phyloP scores from a whole-genome alignment of 1,139 yeast genomes.

The Candida tropicalis region DNA sequence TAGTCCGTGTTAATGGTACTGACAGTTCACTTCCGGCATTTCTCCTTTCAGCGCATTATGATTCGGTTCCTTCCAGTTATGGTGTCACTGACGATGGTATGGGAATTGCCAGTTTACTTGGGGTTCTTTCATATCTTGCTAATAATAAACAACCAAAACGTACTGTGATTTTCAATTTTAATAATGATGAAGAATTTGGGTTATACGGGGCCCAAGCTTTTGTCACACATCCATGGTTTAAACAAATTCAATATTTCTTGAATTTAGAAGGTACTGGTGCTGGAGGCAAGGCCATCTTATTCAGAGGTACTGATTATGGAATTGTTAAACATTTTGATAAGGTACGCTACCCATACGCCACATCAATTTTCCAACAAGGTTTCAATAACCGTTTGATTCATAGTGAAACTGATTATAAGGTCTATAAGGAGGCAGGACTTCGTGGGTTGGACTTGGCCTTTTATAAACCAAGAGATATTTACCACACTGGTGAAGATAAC shows the following conservation, averaged over 20 bases:
- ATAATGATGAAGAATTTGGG: constrained; percentile 91
- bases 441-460: constrained; percentile 78
- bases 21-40: constrained; percentile 62
- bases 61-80: constrained; percentile 83
- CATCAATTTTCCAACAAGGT: constrained; percentile 80
- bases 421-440: constrained; percentile 66
- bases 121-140: constrained; percentile 58
- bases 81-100: constrained; percentile 95
- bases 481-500: constrained; percentile 78
- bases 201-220: constrained; percentile 81
- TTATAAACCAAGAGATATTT: constrained; percentile 70
- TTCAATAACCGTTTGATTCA: constrained; percentile 70
- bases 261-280: constrained; percentile 97
- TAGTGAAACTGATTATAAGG: constrained; percentile 85
- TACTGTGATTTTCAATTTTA: constrained; percentile 79
- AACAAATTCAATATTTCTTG: constrained; percentile 63
- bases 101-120: constrained; percentile 85
- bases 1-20: constrained; percentile 72
- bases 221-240: constrained; percentile 73
- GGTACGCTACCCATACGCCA: constrained; percentile 75
- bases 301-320: constrained; percentile 81
- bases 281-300: constrained; percentile 83
- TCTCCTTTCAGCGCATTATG: constrained; percentile 82
- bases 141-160: constrained; percentile 59
- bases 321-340: constrained; percentile 45